phyloP scores from a whole-genome alignment of 164 flowering plant genomes.

The Vitis amurensis region DNA sequence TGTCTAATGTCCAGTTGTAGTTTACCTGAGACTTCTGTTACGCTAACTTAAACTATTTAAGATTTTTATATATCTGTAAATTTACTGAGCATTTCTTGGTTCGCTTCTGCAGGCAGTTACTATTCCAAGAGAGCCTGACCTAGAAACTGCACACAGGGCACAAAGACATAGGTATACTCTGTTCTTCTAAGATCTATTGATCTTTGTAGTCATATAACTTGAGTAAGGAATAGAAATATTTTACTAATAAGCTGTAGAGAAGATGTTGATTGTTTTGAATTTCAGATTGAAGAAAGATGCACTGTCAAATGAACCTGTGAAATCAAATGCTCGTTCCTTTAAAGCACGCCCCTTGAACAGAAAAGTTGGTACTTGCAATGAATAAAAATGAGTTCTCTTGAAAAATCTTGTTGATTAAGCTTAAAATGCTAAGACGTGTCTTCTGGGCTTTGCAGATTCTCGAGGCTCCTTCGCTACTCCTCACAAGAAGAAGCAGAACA shows the following conservation, averaged over 20 bases:
- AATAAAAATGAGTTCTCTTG: neutral
- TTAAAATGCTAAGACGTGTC: neutral
- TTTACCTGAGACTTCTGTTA: too few species aligned
- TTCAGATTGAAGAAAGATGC: conserved; percentile 51
- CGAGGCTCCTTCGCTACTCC: conserved; percentile 46
- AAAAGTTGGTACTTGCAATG: conserved; percentile 52
- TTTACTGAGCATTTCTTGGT: too few species aligned
- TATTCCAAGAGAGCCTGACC: conserved; percentile 72
- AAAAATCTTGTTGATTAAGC: neutral
- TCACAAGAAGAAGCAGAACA: conserved; percentile 49
- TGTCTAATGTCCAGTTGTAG: too few species aligned
- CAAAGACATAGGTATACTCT: conserved; percentile 31
- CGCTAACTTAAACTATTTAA: too few species aligned
- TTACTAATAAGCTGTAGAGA: neutral
- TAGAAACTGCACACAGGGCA: conserved; percentile 77
- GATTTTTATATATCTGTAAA: too few species aligned
- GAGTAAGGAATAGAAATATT: neutral
- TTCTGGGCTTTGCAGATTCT: conserved; percentile 49
- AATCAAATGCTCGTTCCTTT: conserved; percentile 29
- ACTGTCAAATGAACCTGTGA: conserved; percentile 25
- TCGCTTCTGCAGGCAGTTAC: conserved; percentile 31
- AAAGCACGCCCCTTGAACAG: conserved; percentile 69
- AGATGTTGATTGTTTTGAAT: neutral
- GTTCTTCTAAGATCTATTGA: neutral
- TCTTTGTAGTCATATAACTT: neutral